Percentiles rank a stretch among this genome's conserved stretches.
These are phyloP conservation scores for Chytriomyces sp. DNA, from an alignment of 192 early-diverging fungal species.

Conservation along the genomic window DNA sequence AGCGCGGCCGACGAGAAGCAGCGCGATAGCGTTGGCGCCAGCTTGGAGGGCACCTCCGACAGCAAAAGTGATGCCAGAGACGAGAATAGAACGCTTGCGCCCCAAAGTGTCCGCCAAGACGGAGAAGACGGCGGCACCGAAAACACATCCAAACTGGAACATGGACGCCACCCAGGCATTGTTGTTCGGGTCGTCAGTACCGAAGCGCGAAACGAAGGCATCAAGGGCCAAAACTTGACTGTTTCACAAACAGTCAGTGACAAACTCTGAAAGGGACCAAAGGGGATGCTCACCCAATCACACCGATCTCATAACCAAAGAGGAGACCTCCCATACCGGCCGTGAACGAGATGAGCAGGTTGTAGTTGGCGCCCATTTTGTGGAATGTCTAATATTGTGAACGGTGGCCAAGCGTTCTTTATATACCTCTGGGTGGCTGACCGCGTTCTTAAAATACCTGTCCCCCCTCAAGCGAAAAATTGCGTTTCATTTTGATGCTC, in stretches of 20 bases:
- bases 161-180: conserved; percentile 4
- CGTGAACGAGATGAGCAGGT: too few species aligned
- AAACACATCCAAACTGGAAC: conserved; percentile 23
- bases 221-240: neutral
- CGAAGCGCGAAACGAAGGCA: neutral
- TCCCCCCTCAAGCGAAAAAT: too few species aligned
- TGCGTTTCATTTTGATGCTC: too few species aligned
- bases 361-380: too few species aligned
- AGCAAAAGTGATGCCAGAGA: conserved; percentile 61
- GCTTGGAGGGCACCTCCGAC: conserved; percentile 75
- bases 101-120: conserved; percentile 14
- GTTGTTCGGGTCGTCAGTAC: too few species aligned
- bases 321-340: too few species aligned
- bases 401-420: too few species aligned
- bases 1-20: conserved; percentile 78
- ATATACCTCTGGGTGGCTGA: too few species aligned
- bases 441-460: too few species aligned
- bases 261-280: neutral
- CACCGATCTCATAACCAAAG: too few species aligned
- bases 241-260: neutral
- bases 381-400: too few species aligned
- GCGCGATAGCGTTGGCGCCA: conserved; percentile 52
- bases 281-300: conserved; percentile 14
- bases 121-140: conserved; percentile 23
- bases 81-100: conserved; percentile 22